Percentiles rank a stretch among this genome's conserved stretches.
These are phyloP conservation scores for Pichia inconspicua DNA, from an alignment of 1,139 yeast species.

Conservation along the genomic window DNA sequence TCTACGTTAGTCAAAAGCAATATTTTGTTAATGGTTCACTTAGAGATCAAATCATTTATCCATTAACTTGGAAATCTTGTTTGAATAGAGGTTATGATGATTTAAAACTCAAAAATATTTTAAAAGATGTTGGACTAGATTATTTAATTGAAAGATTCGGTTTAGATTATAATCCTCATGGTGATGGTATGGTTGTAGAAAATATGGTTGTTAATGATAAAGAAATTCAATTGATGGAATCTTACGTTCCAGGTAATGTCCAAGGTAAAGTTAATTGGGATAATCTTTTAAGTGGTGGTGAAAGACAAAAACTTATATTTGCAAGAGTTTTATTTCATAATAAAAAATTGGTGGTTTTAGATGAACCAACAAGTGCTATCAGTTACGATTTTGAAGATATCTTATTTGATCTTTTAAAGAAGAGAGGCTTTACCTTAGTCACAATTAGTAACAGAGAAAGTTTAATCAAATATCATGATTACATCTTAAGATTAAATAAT, in stretches of 20 bases:
- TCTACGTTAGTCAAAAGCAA: conserved; percentile 76
- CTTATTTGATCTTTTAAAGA: conserved; percentile 68
- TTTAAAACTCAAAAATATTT: conserved; percentile 56
- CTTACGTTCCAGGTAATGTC: conserved; percentile 19
- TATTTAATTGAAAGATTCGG: conserved; percentile 50
- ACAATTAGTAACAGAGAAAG: conserved; percentile 85
- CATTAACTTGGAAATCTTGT: conserved; percentile 73
- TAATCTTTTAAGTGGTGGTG: conserved; percentile 91
- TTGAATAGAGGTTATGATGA: conserved; percentile 66
- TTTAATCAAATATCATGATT: conserved; percentile 77
- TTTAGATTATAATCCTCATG: conserved; percentile 31
- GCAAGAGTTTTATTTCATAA: conserved; percentile 78
- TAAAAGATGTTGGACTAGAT: conserved; percentile 72
- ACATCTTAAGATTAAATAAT: conserved; percentile 53
- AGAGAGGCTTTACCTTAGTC: conserved; percentile 65
- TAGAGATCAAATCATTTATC: conserved; percentile 84
- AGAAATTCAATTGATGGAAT: conserved; percentile 18
- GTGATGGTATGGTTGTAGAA: conserved; percentile 28
- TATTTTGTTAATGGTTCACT: conserved; percentile 72
- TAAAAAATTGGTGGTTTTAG: conserved; percentile 78
- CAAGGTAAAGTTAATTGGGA: conserved; percentile 48
- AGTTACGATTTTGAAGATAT: conserved; percentile 88
- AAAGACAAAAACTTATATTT: conserved; percentile 84
- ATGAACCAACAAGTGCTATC: conserved; percentile 91
- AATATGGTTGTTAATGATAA: conserved; percentile 23